phyloP scores from a whole-genome alignment of 441 rosid genomes.

The Hura crepitans region DNA sequence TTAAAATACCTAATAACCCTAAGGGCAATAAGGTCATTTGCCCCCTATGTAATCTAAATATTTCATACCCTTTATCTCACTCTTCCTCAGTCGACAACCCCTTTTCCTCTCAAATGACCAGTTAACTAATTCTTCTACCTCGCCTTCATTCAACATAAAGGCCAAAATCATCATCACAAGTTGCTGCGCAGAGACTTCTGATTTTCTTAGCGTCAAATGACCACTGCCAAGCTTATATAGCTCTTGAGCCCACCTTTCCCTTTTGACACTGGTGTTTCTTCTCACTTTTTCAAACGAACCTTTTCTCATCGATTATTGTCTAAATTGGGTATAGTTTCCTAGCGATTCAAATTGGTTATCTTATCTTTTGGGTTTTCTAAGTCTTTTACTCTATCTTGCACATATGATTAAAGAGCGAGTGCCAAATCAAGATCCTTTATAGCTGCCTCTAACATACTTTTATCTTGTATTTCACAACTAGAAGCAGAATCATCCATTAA shows the following conservation, averaged over 20 bases:
- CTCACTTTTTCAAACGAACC: conserved; percentile 51
- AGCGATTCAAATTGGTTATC: too few species aligned
- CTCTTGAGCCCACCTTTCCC: conserved; percentile 53
- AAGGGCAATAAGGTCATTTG: too few species aligned
- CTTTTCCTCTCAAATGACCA: conserved; percentile 55
- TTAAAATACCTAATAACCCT: too few species aligned
- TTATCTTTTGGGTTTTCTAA: conserved; percentile 37
- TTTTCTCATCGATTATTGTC: conserved; percentile 54
- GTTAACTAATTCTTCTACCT: conserved; percentile 51
- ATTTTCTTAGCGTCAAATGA: conserved; percentile 54
- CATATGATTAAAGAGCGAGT: conserved; percentile 51
- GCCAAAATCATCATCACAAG: conserved; percentile 61
- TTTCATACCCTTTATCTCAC: too few species aligned
- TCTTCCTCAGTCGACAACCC: conserved; percentile 30
- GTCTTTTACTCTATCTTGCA: conserved; percentile 42
- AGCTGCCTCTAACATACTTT: conserved; percentile 51
- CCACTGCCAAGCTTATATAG: conserved; percentile 52
- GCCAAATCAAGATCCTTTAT: conserved; percentile 53
- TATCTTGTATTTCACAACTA: conserved; percentile 37
- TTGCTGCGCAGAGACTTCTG: conserved; percentile 52
- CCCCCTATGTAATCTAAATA: too few species aligned
- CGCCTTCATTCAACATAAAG: conserved; percentile 53
- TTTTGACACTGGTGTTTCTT: conserved; percentile 63
- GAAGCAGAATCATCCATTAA: conserved; percentile 51
- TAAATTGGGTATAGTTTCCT: too few species aligned